Evolutionary conservation across 1,284 basidiomycete genomes (phyloP).

Genomic region (Heterobasidion occidentale): DNA sequence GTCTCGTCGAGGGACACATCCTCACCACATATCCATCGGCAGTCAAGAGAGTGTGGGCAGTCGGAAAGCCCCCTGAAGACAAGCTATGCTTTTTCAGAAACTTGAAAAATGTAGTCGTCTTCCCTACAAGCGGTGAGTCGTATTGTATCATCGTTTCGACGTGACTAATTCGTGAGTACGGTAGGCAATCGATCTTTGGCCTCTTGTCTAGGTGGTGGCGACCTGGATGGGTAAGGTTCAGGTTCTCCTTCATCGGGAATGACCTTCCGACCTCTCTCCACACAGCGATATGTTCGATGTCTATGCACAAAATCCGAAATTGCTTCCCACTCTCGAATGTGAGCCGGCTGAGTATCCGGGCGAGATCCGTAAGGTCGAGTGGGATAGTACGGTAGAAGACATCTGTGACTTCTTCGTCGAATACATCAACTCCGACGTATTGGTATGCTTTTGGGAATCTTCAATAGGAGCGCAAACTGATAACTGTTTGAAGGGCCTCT

Average conservation of each 20-base stretch:
- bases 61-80: conserved; percentile 58
- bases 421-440: conserved; percentile 73
- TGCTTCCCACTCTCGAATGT: conserved; percentile 42
- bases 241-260: not conserved
- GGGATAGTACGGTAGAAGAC: conserved; percentile 60
- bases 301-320: conserved; percentile 28
- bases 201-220: conserved; percentile 16
- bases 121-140: conserved; percentile 55
- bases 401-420: conserved; percentile 79
- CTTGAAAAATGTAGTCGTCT: conserved; percentile 66
- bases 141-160: not conserved
- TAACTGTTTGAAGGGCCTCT: conserved; percentile 41
- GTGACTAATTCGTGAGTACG: too few relatives aligned
- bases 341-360: conserved; percentile 48
- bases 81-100: conserved; percentile 51
- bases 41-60: conserved; percentile 66
- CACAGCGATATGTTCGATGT: conserved; percentile 28
- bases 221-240: conserved; percentile 59
- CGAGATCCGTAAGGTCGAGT: conserved; percentile 20
- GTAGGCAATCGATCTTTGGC: not conserved
- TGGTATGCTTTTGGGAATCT: conserved; percentile 32
- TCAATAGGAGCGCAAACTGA: not conserved
- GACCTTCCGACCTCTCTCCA: not conserved
- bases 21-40: not conserved
- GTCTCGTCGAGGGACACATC: conserved; percentile 22